Evolutionary conservation across 305 asterid genomes (phyloP).

Genomic region (Ilex paraguariensis): DNA sequence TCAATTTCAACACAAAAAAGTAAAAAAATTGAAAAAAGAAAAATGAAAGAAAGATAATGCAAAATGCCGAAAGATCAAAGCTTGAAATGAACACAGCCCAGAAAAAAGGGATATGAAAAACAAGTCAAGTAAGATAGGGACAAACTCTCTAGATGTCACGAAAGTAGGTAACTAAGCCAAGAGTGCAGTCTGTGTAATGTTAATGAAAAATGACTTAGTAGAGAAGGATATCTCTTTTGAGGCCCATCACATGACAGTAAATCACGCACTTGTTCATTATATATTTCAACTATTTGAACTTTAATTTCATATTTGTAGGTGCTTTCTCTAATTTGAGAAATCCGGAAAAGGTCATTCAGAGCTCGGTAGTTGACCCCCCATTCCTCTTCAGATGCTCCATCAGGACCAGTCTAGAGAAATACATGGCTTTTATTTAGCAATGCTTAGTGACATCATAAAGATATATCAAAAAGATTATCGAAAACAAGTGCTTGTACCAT

Average conservation of each 20-base stretch:
- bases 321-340: conserved; percentile 49
- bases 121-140: too few relatives aligned
- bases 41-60: too few relatives aligned
- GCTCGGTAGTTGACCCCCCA: conserved; percentile 91
- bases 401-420: conserved; percentile 62
- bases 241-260: conserved; percentile 52
- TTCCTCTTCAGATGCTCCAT: conserved; percentile 60
- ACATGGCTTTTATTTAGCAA: background rate
- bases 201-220: background rate
- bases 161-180: too few relatives aligned
- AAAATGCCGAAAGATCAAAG: too few relatives aligned
- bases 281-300: conserved; percentile 84
- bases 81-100: too few relatives aligned
- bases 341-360: conserved; percentile 58
- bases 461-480: background rate
- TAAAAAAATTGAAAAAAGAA: too few relatives aligned
- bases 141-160: too few relatives aligned
- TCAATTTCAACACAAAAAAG: too few relatives aligned
- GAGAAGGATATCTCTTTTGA: conserved; percentile 57
- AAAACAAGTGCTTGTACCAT: conserved; percentile 45
- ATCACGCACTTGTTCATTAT: conserved; percentile 83
- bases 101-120: too few relatives aligned
- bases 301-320: conserved; percentile 47
- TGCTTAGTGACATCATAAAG: background rate
- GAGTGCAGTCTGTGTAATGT: too few relatives aligned